Percentiles rank a stretch among this genome's conserved stretches.
Conservation (phyloP, 1,284 basidiomycete genomes). For the Naganishia albida region DNA sequence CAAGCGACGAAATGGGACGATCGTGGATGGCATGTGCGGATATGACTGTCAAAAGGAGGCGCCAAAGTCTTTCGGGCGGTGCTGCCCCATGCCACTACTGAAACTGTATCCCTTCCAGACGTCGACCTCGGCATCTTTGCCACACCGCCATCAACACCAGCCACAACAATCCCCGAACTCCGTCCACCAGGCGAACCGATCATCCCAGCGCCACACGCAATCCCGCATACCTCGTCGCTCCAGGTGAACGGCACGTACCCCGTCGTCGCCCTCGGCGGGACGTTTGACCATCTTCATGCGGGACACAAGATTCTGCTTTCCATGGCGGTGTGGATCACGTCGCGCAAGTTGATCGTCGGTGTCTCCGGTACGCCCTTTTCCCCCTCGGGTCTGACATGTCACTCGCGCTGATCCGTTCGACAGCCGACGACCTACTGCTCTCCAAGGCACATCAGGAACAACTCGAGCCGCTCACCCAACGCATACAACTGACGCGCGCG, state of each 20-base stretch:
- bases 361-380: constrained; percentile 67
- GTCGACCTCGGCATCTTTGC: constrained; percentile 58
- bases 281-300: constrained; percentile 96
- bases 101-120: not conserved
- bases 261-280: constrained; percentile 65
- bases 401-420: not conserved
- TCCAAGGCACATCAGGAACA: constrained; percentile 72
- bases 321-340: constrained; percentile 80
- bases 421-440: constrained; percentile 71
- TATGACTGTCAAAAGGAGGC: too few species aligned
- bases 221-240: not conserved
- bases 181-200: constrained; percentile 2
- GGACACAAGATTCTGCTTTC: constrained; percentile 97
- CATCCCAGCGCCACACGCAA: not conserved
- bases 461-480: constrained; percentile 66
- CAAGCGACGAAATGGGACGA: too few species aligned
- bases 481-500: constrained; percentile 61
- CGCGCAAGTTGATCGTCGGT: constrained; percentile 81
- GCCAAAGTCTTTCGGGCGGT: too few species aligned
- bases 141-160: constrained; percentile 8
- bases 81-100: too few species aligned
- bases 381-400: constrained; percentile 33
- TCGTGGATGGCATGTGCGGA: too few species aligned
- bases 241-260: constrained; percentile 34
- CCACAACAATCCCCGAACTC: not conserved